Base-by-base conservation (phyloP, 2,329 filamentous ascomycete species). In the Pseudohalonectria lignicola region DNA sequence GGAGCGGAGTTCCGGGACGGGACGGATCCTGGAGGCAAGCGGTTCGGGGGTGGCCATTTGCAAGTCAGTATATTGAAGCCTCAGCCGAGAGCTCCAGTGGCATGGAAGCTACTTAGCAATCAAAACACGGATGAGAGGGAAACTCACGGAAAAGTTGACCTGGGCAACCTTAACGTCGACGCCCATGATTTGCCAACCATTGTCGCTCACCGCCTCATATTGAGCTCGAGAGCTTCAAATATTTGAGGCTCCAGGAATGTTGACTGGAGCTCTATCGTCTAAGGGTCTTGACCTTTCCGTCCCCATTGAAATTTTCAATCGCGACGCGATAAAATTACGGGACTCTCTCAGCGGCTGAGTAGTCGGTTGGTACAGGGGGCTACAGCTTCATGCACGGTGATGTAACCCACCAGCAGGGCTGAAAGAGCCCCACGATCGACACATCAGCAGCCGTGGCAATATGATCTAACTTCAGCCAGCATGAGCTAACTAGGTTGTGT, bases 161-260 rank as follows among this genome's bases (percentile, higher is more conserved):
- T 80, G 42, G 85, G 85, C 50, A 92, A 70, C 61, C 74, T 79
- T 56, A 88, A 59, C 39, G 83, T 86, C 55, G 77, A 76, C 56
- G 79, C 74, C 81, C 82, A 86, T 56, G 71, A 78, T 61, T 74
- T 79, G 47, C 17, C 17, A 17, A 55, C 58, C 63, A 66, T 66
- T 44, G 26, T 45, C 35, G 33, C 42, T 31, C 41, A 39, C 20
- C 17, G 15, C 28, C 39, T 40, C 43, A 19, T 35, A n/a, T 29
- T 31, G 28, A 32, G 29, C 31, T 18, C 29, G n/a, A 19, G 29
- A 25, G 29, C 36, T 32, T 31, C 28, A 26, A 8, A n/a, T n/a
- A n/a, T n/a, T n/a, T n/a, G n/a, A n/a, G n/a, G n/a, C n/a, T n/a
- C n/a, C n/a, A n/a, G n/a, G n/a, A n/a, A n/a, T n/a, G n/a, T n/a